These are phyloP conservation scores for Sergeia podlipaevii DNA, from an alignment of 208 protist species.

Conservation along the genomic window DNA sequence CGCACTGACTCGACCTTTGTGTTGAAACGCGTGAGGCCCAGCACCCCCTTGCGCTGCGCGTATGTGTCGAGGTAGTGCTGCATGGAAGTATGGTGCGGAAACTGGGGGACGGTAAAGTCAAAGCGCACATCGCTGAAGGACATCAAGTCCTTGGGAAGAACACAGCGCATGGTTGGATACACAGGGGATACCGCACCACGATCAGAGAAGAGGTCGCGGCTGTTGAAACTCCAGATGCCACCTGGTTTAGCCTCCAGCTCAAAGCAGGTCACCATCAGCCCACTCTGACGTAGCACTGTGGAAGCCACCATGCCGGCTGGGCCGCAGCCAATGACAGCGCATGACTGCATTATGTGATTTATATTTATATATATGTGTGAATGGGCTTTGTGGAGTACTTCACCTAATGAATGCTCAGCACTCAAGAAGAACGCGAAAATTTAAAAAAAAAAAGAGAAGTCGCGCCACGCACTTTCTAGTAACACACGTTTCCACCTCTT, in stretches of 20 bases:
- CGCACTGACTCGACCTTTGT: slow-evolving; percentile 85
- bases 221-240: slow-evolving; percentile 76
- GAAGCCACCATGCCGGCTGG: slow-evolving; percentile 80
- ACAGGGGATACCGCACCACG: slow-evolving; percentile 73
- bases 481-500: too few species aligned
- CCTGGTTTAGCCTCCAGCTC: slow-evolving; percentile 54
- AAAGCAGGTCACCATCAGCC: slow-evolving; percentile 87
- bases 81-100: slow-evolving; percentile 81
- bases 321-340: slow-evolving; percentile 85
- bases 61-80: slow-evolving; percentile 74
- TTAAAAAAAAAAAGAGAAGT: not conserved
- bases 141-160: slow-evolving; percentile 85
- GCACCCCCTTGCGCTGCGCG: slow-evolving; percentile 59
- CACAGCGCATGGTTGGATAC: slow-evolving; percentile 79
- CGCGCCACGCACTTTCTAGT: too few species aligned
- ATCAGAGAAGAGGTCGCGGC: slow-evolving; percentile 57
- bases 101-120: slow-evolving; percentile 80
- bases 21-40: slow-evolving; percentile 77
- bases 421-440: too few species aligned
- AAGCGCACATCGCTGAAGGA: slow-evolving; percentile 80
- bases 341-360: slow-evolving; percentile 85
- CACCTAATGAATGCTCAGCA: too few species aligned
- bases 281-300: slow-evolving; percentile 58
- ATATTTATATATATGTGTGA: too few species aligned
- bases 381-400: too few species aligned